Conservation (phyloP, 164 flowering plant species). For the Malania oleifera region DNA sequence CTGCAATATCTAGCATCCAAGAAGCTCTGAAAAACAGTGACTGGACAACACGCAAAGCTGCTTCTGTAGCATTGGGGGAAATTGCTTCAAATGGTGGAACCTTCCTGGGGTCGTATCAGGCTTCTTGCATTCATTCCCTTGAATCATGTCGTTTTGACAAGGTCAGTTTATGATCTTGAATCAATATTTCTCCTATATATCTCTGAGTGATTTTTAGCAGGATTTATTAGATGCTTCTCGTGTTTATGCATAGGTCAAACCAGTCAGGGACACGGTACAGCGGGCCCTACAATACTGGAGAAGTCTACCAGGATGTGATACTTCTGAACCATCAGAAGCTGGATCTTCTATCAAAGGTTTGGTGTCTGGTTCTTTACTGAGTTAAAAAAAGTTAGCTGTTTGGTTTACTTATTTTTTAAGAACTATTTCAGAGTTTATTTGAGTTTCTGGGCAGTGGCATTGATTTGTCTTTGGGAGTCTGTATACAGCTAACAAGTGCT, state of each 20-base stretch:
- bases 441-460: too few species aligned
- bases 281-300: constrained; percentile 74
- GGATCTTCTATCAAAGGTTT: constrained; percentile 80
- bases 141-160: constrained; percentile 95
- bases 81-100: constrained; percentile 51
- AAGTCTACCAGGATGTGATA: constrained; percentile 45
- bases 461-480: too few species aligned
- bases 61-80: constrained; percentile 63
- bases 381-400: not conserved
- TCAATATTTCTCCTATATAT: constrained; percentile 2
- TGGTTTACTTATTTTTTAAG: not conserved
- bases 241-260: constrained; percentile 65
- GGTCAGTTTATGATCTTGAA: constrained; percentile 33
- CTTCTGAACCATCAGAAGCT: constrained; percentile 67
- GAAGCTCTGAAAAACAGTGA: constrained; percentile 80
- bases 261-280: constrained; percentile 75
- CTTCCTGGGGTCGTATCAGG: constrained; percentile 42
- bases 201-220: constrained; percentile 7
- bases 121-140: constrained; percentile 59
- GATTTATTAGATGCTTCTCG: constrained; percentile 12
- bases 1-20: constrained; percentile 65
- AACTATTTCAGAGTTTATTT: not conserved
- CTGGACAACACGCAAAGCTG: constrained; percentile 93
- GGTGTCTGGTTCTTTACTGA: not conserved
- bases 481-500: too few species aligned